Evolutionary conservation across 768 basidiomycete species (phyloP).

Genomic region (Leucocoprinus sp.): DNA sequence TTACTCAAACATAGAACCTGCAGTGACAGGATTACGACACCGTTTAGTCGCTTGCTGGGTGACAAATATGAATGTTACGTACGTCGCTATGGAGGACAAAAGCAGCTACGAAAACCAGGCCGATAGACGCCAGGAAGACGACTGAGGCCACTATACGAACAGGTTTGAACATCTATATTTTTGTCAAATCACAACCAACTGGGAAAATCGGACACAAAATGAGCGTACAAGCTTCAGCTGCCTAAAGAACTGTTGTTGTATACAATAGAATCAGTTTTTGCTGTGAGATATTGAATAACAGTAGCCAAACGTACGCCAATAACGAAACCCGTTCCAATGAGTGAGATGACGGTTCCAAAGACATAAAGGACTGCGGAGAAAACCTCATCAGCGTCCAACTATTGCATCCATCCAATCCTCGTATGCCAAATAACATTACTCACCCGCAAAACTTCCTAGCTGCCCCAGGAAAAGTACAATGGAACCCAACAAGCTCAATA

Average conservation of each 20-base stretch:
- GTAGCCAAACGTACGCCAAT: slow-evolving; percentile 62
- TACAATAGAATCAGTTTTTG: neutral
- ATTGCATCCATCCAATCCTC: no score
- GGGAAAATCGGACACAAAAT: neutral
- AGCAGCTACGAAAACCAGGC: slow-evolving; percentile 76
- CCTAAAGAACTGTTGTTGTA: slow-evolving; percentile 51
- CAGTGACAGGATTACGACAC: neutral
- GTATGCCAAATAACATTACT: slow-evolving; percentile 20
- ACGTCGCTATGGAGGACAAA: slow-evolving; percentile 69
- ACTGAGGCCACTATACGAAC: slow-evolving; percentile 78
- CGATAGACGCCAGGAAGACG: slow-evolving; percentile 71
- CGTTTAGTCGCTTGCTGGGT: neutral
- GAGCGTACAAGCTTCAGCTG: slow-evolving; percentile 67
- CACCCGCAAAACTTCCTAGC: slow-evolving; percentile 66
- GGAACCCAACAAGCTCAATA: slow-evolving; percentile 72
- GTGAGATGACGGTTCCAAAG: slow-evolving; percentile 72
- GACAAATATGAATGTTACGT: slow-evolving; percentile 20
- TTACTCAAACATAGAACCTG: slow-evolving; percentile 65
- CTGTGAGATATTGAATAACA: neutral
- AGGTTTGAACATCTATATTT: slow-evolving; percentile 85
- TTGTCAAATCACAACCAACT: slow-evolving; percentile 1
- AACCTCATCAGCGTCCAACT: neutral
- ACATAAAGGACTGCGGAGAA: slow-evolving; percentile 63
- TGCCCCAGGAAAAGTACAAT: slow-evolving; percentile 70
- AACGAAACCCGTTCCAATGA: slow-evolving; percentile 86